phyloP scores from a whole-genome alignment of 192 early-diverging fungal genomes.

The Entomortierella chlamydospora region DNA sequence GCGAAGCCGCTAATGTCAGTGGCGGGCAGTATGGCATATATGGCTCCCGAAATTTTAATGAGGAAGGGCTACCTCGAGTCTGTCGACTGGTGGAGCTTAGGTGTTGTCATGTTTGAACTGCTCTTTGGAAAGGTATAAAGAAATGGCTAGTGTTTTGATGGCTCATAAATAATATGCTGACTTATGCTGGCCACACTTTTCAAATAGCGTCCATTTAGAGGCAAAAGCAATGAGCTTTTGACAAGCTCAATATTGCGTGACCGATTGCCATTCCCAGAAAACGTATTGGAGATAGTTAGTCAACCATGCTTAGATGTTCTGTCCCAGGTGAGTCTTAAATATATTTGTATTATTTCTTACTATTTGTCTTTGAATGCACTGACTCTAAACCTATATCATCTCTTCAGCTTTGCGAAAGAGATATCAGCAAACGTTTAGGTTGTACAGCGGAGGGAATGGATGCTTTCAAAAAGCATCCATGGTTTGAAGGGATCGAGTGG shows the following conservation, averaged over 20 bases:
- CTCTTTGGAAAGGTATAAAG: slow-evolving; percentile 76
- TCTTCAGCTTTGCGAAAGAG: slow-evolving; percentile 75
- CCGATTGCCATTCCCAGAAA: slow-evolving; percentile 72
- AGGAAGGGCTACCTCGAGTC: slow-evolving; percentile 64
- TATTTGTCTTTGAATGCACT: neutral
- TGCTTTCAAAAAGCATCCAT: slow-evolving; percentile 79
- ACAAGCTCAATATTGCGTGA: slow-evolving; percentile 77
- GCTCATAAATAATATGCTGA: neutral
- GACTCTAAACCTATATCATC: neutral
- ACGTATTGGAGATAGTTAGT: slow-evolving; percentile 58
- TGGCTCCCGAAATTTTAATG: slow-evolving; percentile 84
- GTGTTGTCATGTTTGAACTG: slow-evolving; percentile 83
- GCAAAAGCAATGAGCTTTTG: slow-evolving; percentile 79
- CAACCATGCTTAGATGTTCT: slow-evolving; percentile 65
- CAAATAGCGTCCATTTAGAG: slow-evolving; percentile 81
- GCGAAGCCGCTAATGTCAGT: slow-evolving; percentile 74
- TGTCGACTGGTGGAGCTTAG: slow-evolving; percentile 87
- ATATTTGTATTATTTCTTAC: neutral
- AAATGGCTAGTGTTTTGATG: neutral
- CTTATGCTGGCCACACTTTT: too few species aligned
- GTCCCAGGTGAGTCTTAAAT: slow-evolving; percentile 52
- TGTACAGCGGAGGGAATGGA: slow-evolving; percentile 78
- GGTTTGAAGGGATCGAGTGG: slow-evolving; percentile 86
- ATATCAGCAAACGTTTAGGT: slow-evolving; percentile 82
- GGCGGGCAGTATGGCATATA: slow-evolving; percentile 89